phyloP scores from a whole-genome alignment of 352 stramenopile species.

The Phytophthora foliorum region DNA sequence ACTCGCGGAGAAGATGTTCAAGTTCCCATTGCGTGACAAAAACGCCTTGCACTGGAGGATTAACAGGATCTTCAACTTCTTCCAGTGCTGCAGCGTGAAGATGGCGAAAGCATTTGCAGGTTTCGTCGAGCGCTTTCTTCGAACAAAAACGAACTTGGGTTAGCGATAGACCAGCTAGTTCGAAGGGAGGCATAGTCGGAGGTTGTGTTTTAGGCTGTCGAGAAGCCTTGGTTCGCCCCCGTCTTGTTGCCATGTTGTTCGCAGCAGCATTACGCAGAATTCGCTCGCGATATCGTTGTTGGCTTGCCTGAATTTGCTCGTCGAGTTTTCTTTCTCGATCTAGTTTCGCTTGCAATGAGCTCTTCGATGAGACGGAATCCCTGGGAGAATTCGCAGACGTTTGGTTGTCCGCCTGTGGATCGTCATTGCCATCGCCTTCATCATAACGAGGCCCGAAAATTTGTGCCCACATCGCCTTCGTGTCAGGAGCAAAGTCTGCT shows the following conservation, averaged over 20 bases:
- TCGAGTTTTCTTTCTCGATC: constrained; percentile 52
- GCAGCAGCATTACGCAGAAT: constrained; percentile 17
- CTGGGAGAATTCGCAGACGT: constrained; percentile 4
- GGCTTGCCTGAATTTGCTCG: constrained; percentile 54
- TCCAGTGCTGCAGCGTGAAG: constrained; percentile 41
- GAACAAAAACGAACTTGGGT: constrained; percentile 65
- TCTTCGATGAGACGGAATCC: constrained; percentile 27
- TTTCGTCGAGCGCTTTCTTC: constrained; percentile 59
- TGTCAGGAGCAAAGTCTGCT: constrained; percentile 46
- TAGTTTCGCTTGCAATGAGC: constrained; percentile 46
- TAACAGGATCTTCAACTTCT: constrained; percentile 16
- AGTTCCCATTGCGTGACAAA: constrained; percentile 73
- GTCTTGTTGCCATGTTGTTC: constrained; percentile 12
- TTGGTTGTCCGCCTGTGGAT: constrained; percentile 5
- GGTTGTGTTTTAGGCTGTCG: constrained; percentile 8
- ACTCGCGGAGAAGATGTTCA: constrained; percentile 43
- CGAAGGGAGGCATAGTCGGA: constrained; percentile 39
- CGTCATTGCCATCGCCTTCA: constrained; percentile 32
- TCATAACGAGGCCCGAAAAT: constrained; percentile 74
- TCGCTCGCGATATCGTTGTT: constrained; percentile 36
- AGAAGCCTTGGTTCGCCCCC: not conserved
- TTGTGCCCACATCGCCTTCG: constrained; percentile 53
- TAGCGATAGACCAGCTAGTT: constrained; percentile 51
- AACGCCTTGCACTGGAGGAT: constrained; percentile 32
- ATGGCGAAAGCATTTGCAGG: constrained; percentile 47